These are phyloP conservation scores for Endogone sp. DNA, from an alignment of 192 early-diverging fungal species.

Conservation along the genomic window DNA sequence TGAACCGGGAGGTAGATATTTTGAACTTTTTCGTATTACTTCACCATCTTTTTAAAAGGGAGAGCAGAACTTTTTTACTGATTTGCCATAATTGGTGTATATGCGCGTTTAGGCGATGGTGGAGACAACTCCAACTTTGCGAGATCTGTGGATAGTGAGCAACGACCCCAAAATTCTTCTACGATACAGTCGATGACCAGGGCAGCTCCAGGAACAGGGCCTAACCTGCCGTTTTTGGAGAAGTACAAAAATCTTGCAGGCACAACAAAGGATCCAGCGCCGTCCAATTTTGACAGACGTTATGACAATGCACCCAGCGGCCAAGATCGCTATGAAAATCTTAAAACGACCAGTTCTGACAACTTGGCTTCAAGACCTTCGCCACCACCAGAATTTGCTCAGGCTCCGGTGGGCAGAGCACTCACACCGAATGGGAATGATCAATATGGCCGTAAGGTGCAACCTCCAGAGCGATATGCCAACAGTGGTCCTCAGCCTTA, in stretches of 20 bases:
- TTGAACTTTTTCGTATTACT: neutral
- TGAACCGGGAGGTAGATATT: neutral
- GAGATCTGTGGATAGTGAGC: neutral
- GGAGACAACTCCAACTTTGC: neutral
- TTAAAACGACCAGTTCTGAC: neutral
- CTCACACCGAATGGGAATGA: neutral
- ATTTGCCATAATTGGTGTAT: no score
- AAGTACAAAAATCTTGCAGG: neutral
- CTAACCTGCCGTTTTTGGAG: neutral
- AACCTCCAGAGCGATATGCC: neutral
- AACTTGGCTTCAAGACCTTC: neutral
- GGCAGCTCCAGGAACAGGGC: neutral
- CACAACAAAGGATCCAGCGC: neutral
- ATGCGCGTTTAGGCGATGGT: neutral
- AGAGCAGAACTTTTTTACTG: no score
- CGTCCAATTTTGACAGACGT: neutral
- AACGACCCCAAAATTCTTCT: neutral
- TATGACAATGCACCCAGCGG: neutral
- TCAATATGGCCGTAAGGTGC: neutral
- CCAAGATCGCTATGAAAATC: neutral
- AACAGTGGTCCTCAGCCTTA: neutral
- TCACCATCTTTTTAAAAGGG: neutral
- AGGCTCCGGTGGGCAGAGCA: neutral
- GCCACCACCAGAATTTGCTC: neutral
- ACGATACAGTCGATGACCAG: neutral